Conservation (phyloP, 148 eudicot species). For the Nyssa sinensis region DNA sequence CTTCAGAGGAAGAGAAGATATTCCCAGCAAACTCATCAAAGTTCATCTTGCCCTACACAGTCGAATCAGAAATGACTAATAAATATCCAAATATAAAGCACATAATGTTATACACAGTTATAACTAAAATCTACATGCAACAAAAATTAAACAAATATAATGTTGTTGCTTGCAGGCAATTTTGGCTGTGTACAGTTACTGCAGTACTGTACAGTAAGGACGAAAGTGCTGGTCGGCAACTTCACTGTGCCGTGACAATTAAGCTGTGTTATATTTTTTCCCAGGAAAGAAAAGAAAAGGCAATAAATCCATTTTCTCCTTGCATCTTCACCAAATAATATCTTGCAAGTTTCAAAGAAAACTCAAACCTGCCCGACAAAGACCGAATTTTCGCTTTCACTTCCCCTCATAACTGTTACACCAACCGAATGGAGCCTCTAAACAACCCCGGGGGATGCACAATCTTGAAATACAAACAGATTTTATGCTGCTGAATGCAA, state of each 20-base stretch:
- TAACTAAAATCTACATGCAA: neutral
- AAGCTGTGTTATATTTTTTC: neutral
- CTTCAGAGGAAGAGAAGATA: neutral
- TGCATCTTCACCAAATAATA: neutral
- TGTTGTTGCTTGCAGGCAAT: neutral
- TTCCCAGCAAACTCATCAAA: constrained; percentile 1
- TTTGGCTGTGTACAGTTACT: neutral
- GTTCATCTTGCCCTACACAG: neutral
- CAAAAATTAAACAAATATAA: neutral
- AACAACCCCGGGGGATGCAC: neutral
- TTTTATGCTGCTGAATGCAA: neutral
- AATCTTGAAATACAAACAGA: neutral
- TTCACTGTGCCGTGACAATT: neutral
- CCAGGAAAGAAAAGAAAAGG: neutral
- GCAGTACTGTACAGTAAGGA: neutral
- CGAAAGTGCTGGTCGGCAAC: neutral
- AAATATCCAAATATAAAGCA: neutral
- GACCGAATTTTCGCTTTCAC: neutral
- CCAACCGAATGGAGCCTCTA: neutral
- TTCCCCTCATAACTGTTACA: neutral
- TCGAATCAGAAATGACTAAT: neutral
- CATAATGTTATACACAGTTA: neutral
- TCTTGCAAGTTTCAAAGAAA: neutral
- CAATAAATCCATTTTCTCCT: neutral
- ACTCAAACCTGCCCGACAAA: neutral